Evolutionary conservation across 805 yeast genomes (phyloP).

Genomic region (Maudiozyma barnettii): DNA sequence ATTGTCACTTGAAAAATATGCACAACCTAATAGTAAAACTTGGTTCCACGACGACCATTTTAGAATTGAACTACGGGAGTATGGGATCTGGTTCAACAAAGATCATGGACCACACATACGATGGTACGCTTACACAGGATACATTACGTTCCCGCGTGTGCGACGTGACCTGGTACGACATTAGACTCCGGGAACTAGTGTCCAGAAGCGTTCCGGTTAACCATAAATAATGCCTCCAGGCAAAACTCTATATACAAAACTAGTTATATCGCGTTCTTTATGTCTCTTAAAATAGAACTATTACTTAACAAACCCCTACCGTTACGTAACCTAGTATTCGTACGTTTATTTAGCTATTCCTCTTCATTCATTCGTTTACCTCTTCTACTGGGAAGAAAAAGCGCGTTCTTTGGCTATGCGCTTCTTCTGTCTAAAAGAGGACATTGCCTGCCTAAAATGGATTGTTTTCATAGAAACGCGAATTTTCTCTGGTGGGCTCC

Average conservation of each 20-base stretch:
- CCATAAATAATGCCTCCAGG: background rate
- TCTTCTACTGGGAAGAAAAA: too few species aligned
- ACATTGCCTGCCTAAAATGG: background rate
- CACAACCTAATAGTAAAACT: conserved; percentile 7
- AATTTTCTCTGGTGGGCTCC: background rate
- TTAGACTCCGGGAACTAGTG: background rate
- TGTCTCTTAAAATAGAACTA: too few species aligned
- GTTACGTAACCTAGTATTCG: too few species aligned
- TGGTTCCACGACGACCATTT: background rate
- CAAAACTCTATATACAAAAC: too few species aligned
- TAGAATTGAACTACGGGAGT: conserved; percentile 7
- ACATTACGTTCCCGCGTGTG: conserved; percentile 1
- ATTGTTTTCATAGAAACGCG: background rate
- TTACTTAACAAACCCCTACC: too few species aligned
- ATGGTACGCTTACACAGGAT: background rate
- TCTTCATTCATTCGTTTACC: too few species aligned
- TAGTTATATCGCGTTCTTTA: too few species aligned
- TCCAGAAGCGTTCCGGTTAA: background rate
- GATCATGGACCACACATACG: background rate
- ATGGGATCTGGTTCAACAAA: conserved; percentile 12
- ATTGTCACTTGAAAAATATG: conserved; percentile 6
- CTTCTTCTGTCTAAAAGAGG: background rate
- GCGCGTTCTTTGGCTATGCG: too few species aligned
- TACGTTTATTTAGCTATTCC: too few species aligned
- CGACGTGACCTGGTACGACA: conserved; percentile 10